Evolutionary conservation across 2,329 filamentous ascomycete species (phyloP).

Genomic region (Hypoxylon sp.): DNA sequence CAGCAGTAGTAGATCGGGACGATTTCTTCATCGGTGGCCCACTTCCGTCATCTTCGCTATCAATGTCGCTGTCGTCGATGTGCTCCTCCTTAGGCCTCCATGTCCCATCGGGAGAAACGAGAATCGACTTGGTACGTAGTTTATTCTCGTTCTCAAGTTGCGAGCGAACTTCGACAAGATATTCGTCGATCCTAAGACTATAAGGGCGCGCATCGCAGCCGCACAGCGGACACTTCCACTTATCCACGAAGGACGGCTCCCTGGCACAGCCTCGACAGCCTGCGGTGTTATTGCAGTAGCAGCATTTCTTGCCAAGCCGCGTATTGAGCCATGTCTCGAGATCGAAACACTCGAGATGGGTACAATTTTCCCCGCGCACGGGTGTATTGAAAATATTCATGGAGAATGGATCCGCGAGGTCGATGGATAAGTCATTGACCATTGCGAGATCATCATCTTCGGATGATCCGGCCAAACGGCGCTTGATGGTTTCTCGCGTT

Average conservation of each 20-base stretch:
- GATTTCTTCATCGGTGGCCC: slow-evolving; percentile 24
- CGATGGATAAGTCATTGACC: slow-evolving; percentile 68
- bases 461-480: slow-evolving; percentile 53
- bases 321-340: slow-evolving; percentile 82
- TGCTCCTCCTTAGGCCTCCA: slow-evolving; percentile 66
- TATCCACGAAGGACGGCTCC: slow-evolving; percentile 71
- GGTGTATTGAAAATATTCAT: slow-evolving; percentile 74
- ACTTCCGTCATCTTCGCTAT: slow-evolving; percentile 48
- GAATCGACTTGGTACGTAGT: slow-evolving; percentile 68
- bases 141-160: slow-evolving; percentile 63
- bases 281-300: slow-evolving; percentile 52
- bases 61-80: slow-evolving; percentile 48
- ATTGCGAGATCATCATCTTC: slow-evolving; percentile 75
- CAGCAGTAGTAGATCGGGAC: slow-evolving; percentile 22
- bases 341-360: slow-evolving; percentile 90
- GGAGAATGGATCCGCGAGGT: slow-evolving; percentile 76
- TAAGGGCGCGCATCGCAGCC: slow-evolving; percentile 79
- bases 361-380: slow-evolving; percentile 76
- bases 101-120: slow-evolving; percentile 71
- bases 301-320: slow-evolving; percentile 61
- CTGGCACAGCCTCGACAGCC: slow-evolving; percentile 54
- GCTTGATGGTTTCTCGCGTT: slow-evolving; percentile 69
- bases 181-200: slow-evolving; percentile 78
- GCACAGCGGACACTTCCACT: slow-evolving; percentile 91
- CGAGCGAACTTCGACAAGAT: slow-evolving; percentile 71